Evolutionary conservation across 202 grass and related monocot genomes (phyloP), one percentile per base, ranked within the genome.

Genomic region (Schoenoplectus tabernaemontani): DNA sequence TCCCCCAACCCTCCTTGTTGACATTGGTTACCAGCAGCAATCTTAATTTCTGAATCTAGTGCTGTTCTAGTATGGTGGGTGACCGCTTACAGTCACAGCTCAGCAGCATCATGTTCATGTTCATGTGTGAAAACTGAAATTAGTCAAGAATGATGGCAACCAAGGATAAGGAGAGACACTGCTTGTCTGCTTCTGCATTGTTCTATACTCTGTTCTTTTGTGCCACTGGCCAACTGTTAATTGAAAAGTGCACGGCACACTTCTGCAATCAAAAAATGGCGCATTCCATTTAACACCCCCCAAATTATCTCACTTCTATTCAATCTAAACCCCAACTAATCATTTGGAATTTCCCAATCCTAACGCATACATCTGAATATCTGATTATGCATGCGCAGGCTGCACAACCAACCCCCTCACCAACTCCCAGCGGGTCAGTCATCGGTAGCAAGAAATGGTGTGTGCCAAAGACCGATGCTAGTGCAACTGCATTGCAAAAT

Each of bases 401-500:
- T 54, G 74, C 9, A 38, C 75, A 86, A 75, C 86, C 91, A 17
- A 82, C 19, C 3, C 24, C 46, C 0, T 84, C 72, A 13, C 80
- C 80, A 0, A 79, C 85, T 10, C 63, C 78, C 0, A 80, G 48
- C 1, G 81, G 84, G 0, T 72, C 86, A 0, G 54, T 71, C 43
- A 37, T 15, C 0, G 57, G 64, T 22, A 34, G 15, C 81, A 84
- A 84, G 32, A 86, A 90, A 60, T 98, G 95, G 95, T 98, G 95
- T 9, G 86, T 98, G 3, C 77, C 85, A 9, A 98, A 89, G 83
- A 4, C 32, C 0, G 48, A 81, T 11, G 82, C 81, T 0, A 66
- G 5, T 0, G 32, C 36, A 1, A 58, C 56, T 7, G 83, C 84
- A 9, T 81, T 95, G 83, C 87, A 92, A 84, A 84, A 88, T 64